Percentiles rank a stretch among this genome's conserved stretches.
phyloP scores from a whole-genome alignment of 495 filamentous ascomycete species.

The Daldinia grandis region DNA sequence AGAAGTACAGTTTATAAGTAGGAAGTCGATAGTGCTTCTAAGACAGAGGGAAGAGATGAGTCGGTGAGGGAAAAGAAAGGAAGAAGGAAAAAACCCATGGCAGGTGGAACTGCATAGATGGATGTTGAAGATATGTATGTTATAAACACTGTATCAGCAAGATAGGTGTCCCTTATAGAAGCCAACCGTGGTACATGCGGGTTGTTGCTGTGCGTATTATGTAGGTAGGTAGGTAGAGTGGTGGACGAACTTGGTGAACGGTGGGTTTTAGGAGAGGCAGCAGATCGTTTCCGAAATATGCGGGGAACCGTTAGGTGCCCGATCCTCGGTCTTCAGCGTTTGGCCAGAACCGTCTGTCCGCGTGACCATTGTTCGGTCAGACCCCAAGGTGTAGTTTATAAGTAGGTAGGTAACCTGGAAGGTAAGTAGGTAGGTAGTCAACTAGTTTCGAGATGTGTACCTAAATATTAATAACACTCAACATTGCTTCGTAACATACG shows the following conservation, averaged over 20 bases:
- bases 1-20: background rate
- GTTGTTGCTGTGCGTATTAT: background rate
- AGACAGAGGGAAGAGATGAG: slow-evolving; percentile 6
- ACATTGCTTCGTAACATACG: background rate
- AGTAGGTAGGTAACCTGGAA: too few species aligned
- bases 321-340: slow-evolving; percentile 11
- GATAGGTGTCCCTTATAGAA: slow-evolving; percentile 7
- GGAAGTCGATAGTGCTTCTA: background rate
- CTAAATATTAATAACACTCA: background rate
- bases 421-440: too few species aligned
- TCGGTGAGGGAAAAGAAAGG: slow-evolving; percentile 20
- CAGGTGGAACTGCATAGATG: slow-evolving; percentile 7
- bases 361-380: slow-evolving; percentile 12
- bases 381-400: background rate
- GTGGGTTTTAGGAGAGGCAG: background rate
- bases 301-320: slow-evolving; percentile 26
- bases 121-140: slow-evolving; percentile 8
- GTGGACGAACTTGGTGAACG: background rate
- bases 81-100: slow-evolving; percentile 1
- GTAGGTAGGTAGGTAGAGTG: background rate
- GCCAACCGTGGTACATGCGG: slow-evolving; percentile 24
- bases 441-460: background rate
- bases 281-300: slow-evolving; percentile 23
- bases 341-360: background rate
- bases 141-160: background rate